Evolutionary conservation across 73 alveolate species (phyloP).

Genomic region (Symbiodinium natans): DNA sequence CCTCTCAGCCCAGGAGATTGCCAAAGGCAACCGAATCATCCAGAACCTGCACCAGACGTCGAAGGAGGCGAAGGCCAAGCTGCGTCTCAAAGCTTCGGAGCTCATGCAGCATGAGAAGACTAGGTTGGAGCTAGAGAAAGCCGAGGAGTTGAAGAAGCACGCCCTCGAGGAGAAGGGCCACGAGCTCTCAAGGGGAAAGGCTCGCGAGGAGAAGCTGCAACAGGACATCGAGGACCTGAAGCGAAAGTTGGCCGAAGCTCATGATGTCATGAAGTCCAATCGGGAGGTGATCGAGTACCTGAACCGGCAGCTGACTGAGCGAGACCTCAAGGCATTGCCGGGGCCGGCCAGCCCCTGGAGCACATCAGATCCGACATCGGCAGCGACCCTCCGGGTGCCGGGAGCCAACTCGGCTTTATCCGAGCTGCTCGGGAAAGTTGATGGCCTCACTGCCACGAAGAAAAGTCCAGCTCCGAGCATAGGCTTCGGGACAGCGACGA

Average conservation of each 20-base stretch:
- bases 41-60: conserved; percentile 40
- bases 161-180: conserved; percentile 48
- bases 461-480: no score
- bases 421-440: neutral
- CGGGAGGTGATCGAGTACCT: conserved; percentile 68
- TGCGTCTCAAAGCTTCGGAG: conserved; percentile 37
- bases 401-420: neutral
- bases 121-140: conserved; percentile 26
- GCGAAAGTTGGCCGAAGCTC: conserved; percentile 51
- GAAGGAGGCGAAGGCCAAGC: conserved; percentile 38
- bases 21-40: conserved; percentile 73
- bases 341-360: conserved; percentile 15
- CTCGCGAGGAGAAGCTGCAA: conserved; percentile 47
- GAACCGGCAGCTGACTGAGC: conserved; percentile 75
- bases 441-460: no score
- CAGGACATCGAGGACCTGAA: conserved; percentile 62
- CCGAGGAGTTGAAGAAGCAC: conserved; percentile 32
- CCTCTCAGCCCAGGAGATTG: conserved; percentile 40
- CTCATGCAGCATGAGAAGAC: conserved; percentile 57
- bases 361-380: neutral
- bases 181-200: conserved; percentile 12
- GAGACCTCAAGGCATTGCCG: conserved; percentile 41
- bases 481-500: no score
- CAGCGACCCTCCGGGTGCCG: no score
- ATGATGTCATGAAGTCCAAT: conserved; percentile 55